These are phyloP conservation scores for Physcomitrium patens DNA, from an alignment of 225 moss, liverwort and hornwort genomes.

Conservation along the genomic window DNA sequence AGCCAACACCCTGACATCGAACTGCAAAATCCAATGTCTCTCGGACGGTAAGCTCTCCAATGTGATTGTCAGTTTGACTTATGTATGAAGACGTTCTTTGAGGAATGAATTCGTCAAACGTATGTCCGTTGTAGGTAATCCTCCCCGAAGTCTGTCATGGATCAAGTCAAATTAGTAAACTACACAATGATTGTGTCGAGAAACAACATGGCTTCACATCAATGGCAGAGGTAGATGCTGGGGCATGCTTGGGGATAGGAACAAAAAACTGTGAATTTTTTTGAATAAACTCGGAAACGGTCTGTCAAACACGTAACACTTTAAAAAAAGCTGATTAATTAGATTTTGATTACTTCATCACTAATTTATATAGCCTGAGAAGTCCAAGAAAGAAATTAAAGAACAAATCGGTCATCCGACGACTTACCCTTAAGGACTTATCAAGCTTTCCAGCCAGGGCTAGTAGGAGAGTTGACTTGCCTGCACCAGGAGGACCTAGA, in stretches of 20 bases:
- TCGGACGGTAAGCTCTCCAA: slow-evolving; percentile 90
- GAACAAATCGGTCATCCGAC: not conserved
- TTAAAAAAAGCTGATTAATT: no score
- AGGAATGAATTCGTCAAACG: slow-evolving; percentile 66
- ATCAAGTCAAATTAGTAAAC: slow-evolving; percentile 21
- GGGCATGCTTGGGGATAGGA: not conserved
- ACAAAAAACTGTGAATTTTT: not conserved
- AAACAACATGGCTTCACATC: not conserved
- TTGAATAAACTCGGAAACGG: not conserved
- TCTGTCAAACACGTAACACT: no score
- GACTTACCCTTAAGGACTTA: slow-evolving; percentile 53
- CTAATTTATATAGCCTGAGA: not conserved
- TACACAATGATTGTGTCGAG: slow-evolving; percentile 1
- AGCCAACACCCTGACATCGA: slow-evolving; percentile 82
- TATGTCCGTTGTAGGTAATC: slow-evolving; percentile 78
- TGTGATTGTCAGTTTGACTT: slow-evolving; percentile 81
- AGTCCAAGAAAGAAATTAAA: not conserved
- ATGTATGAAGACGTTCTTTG: slow-evolving; percentile 86
- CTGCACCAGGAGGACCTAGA: slow-evolving; percentile 87
- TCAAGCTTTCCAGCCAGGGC: slow-evolving; percentile 87
- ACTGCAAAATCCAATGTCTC: slow-evolving; percentile 90
- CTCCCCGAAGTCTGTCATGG: slow-evolving; percentile 50
- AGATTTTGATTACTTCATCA: no score
- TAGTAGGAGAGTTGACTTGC: slow-evolving; percentile 74
- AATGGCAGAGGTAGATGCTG: not conserved